Base-by-base conservation (phyloP, 352 stramenopile species). In the Globisporangium perplexum region DNA sequence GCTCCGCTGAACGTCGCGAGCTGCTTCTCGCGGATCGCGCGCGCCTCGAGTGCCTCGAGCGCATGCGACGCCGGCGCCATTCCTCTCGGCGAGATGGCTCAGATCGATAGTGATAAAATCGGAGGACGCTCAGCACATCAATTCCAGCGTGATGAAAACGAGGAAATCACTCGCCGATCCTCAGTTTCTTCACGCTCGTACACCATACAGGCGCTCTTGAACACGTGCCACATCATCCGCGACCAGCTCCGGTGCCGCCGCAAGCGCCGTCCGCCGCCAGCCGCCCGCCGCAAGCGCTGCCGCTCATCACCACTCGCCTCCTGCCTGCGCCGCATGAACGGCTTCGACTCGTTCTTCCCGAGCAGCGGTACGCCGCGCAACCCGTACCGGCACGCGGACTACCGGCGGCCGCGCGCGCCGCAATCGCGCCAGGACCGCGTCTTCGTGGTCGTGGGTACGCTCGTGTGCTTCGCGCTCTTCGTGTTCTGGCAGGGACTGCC, bases 391-490 rank as follows among this genome's bases (percentile, higher is more conserved):
- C 77, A 90, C 59, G 72, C 72, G 4, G 69, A 86, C 56, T 63
- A 68, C 59, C 50, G 47, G 31, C 51, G 58, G 17, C 53, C 62
- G 28, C 61, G 65, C 0, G 45, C 63, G 41, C 72, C 69, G 42
- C 70, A 59, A 38, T 47, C 51, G 38, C 55, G 70, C 20, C 72
- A 62, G 35, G 79, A 86, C 58, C 72, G 76, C 55, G 50, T 85
- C 10, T 87, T 86, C 61, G 68, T 86, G 24, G 46, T 88, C 15
- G 65, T 90, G 3, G 77, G 75, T 33, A 83, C 70, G 26, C 57
- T 90, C 44, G 74, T 90, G 33, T 74, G 79, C 47, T 81, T 90
- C 48, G 45, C 84, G 63, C 56, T 90, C 11, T 89, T 90, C 35
- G 26, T 88, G 36, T 60, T 59, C 38, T 83, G 71, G 59, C 74